Base-by-base conservation (phyloP, 768 basidiomycete genomes). In the Boletus tylopilopsis region DNA sequence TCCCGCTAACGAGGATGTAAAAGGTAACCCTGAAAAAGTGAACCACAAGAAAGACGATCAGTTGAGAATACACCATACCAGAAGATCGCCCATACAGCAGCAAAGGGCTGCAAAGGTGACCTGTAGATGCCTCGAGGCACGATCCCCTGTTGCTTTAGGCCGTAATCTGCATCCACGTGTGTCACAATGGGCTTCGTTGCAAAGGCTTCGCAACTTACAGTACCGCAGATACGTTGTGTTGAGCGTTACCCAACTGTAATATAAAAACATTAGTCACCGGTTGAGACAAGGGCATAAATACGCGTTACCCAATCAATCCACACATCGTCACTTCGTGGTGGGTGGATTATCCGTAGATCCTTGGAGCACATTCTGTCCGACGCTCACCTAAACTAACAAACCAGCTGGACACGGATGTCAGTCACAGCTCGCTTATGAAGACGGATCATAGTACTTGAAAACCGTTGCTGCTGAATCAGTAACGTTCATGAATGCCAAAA, bases 221-320 rank as follows among this genome's bases (percentile, higher is more conserved):
- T 85, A 90, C 67, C 70, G 79, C 46, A 87, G 60, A 69, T 85
- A 92, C 15, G 87, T 87, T 24, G 87, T 49, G 64, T 85, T 85
- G 65, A 87, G 81, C 30, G 77, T 63, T 51, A 75, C 73, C 86
- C 87, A 89, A 40, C 77, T 71, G 70, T 76, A 45, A 73, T 72
- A 23, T 13, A 13, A 38, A 24, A 35, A 72, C 82, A 68, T 44
- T 85, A 88, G 37, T 79, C 75, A 27, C n/a, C 6, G 15, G n/a
- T 18, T 58, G 79, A 81, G 69, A 13, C 47, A 69, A 41, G 5
- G 21, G 15, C 40, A 32, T n/a, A 24, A 37, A 53, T 35, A 38
- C 9, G 46, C 30, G 16, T 47, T n/a, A 55, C 56, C 58, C 57
- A 56, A 84, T 73, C 71, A 87, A 85, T 7, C 85, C 84, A 36